Evolutionary conservation across 257 asterid genomes (phyloP).

Genomic region (Oldenlandia corymbosa): DNA sequence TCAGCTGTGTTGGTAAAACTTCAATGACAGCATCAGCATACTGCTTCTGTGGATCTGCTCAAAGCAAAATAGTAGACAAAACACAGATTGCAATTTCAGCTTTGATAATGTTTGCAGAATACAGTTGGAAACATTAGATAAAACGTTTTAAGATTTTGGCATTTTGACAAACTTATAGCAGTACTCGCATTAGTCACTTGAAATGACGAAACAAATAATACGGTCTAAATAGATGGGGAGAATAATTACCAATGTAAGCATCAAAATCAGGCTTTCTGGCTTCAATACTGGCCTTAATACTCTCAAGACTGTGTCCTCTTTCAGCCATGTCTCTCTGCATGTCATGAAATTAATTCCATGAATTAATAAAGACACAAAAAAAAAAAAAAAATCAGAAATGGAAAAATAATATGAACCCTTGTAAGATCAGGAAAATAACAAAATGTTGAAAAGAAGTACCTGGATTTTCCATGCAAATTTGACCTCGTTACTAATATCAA

Average conservation of each 20-base stretch:
- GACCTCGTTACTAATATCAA: conserved; percentile 95
- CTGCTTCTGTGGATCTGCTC: conserved; percentile 92
- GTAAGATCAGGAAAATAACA: neutral
- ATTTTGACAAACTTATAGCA: too few relatives aligned
- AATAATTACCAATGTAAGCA: conserved; percentile 73
- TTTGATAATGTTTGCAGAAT: neutral
- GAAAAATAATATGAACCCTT: too few relatives aligned
- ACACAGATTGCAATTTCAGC: neutral
- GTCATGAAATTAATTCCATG: conserved; percentile 8
- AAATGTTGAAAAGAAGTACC: conserved; percentile 9
- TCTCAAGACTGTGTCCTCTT: conserved; percentile 98
- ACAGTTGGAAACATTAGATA: too few relatives aligned
- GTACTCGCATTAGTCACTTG: too few relatives aligned
- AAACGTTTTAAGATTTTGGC: too few relatives aligned
- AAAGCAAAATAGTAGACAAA: neutral
- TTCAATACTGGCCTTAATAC: conserved; percentile 95
- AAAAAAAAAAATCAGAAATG: too few relatives aligned
- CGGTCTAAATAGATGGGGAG: neutral
- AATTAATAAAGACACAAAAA: neutral
- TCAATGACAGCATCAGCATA: conserved; percentile 88
- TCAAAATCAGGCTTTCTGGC: conserved; percentile 93
- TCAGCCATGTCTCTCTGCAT: conserved; percentile 99
- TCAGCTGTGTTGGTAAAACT: conserved; percentile 85
- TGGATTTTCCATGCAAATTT: conserved; percentile 90
- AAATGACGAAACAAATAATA: too few relatives aligned